A percentile compares a stretch with the other conserved stretches of the same genome.
These are phyloP conservation scores for Juglanconis juglandina DNA, from an alignment of 2,329 filamentous ascomycete species.

Conservation along the genomic window DNA sequence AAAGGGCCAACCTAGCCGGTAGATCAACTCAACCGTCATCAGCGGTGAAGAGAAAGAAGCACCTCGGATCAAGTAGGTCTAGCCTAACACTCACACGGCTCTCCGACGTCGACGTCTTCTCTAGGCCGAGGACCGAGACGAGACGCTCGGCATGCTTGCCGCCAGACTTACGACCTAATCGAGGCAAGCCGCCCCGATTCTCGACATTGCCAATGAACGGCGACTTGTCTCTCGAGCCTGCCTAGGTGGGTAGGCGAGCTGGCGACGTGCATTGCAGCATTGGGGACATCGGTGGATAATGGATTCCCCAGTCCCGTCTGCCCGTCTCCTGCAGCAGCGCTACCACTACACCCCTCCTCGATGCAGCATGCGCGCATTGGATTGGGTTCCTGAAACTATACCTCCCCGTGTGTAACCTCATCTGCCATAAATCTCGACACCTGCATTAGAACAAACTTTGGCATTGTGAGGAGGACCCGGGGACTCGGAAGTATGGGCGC, in stretches of 20 bases:
- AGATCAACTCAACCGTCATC: slow-evolving; percentile 15
- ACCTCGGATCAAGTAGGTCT: neutral
- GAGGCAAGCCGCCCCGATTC: neutral
- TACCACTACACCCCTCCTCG: slow-evolving; percentile 13
- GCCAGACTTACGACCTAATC: too few species aligned
- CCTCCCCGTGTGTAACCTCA: slow-evolving; percentile 16
- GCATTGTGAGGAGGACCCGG: neutral
- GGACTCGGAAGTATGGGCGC: neutral
- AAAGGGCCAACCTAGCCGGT: slow-evolving; percentile 1
- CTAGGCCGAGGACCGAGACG: too few species aligned
- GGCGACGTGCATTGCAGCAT: neutral
- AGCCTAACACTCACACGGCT: neutral
- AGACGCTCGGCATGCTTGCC: too few species aligned
- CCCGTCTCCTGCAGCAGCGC: slow-evolving; percentile 16
- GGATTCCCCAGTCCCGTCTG: slow-evolving; percentile 9
- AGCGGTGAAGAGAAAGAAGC: slow-evolving; percentile 13
- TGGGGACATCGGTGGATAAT: slow-evolving; percentile 4
- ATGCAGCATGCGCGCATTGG: slow-evolving; percentile 14
- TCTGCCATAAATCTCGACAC: slow-evolving; percentile 12
- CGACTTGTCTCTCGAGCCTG: neutral
- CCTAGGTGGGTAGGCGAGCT: neutral
- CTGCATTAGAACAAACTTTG: slow-evolving; percentile 11
- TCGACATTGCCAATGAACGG: neutral
- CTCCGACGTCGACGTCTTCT: neutral
- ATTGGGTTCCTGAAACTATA: slow-evolving; percentile 13